Evolutionary conservation across 768 basidiomycete genomes (phyloP), one percentile per base, ranked within the genome.

Genomic region (Tricholoma flavovirens): DNA sequence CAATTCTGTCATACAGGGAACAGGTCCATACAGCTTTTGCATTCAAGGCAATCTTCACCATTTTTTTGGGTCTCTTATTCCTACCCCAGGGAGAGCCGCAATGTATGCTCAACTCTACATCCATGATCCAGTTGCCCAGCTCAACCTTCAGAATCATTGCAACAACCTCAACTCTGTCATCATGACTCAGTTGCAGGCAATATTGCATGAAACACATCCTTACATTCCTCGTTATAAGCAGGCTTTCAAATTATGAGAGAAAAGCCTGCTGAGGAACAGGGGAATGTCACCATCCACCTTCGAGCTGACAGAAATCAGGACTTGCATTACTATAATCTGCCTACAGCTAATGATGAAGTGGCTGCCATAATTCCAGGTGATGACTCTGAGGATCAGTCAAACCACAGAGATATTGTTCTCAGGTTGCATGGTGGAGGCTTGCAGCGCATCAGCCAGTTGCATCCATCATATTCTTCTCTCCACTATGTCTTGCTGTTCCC

Each of bases 261-360:
- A 50, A 61, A 57, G 4, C 56, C 56, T 43, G 24, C 49, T 43
- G 55, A 63, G 15, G 60, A 59, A 45, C 59, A 58, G 2, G 26
- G 49, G 8, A 38, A 59, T 45, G 24, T 55, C 2, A 51, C 15
- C 21, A 32, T 54, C 12, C 22, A 9, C 3, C 45, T 63, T 36
- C 52, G 32, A 15, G 53, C 53, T 30, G 26, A 42, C 15, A 19
- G 15, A n/a, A 54, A 36, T 0, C 49, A 53, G 26, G 75, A 78
- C 66, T 59, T 50, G 0, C 63, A 70, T 4, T 53, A 65, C 14
- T 76, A 78, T 50, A 77, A 78, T 59, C 55, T 73, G 0, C 74
- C 77, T 2, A 71, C 69, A 32, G 65, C 69, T 19, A n/a, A 42
- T 0, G 60, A 73, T 42, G 77, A 78, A 48, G 69, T 78, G 50